Evolutionary conservation across 108 stramenopile genomes (phyloP), one percentile per base, ranked within the genome.

Genomic region (Nitzschia sp.): DNA sequence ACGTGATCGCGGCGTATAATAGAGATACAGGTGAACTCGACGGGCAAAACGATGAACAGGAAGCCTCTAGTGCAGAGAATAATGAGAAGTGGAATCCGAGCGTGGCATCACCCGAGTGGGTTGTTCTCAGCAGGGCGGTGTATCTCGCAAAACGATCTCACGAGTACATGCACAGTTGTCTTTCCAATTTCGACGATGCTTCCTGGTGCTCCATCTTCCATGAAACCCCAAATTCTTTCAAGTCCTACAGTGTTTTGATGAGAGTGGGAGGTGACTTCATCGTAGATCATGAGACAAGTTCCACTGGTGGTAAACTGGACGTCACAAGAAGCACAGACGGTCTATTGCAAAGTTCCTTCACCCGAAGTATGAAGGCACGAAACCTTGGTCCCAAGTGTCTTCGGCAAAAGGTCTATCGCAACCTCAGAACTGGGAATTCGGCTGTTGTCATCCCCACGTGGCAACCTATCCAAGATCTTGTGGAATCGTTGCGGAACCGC

Each of bases 1-100:
- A 84, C 65, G 89, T 94, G 22, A 76, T 94, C 64, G 79, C 93
- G 26, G 89, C 89, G 22, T 75, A 80, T 35, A 83, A 89, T 50
- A 73, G 78, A 55, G 64, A 58, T n/a, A 56, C 70, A 8, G 78
- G 85, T 30, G 83, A 76, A 35, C 56, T 75, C 15, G 76, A 67
- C 2, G 69, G 36, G 2, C 66, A 80, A 36, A 34, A 66, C 19
- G 69, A 66, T 57, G n/a, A 46, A 62, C n/a, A n/a, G n/a, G n/a
- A n/a, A n/a, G n/a, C n/a, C n/a, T n/a, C n/a, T n/a, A n/a, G n/a
- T n/a, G n/a, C n/a, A n/a, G 52, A 45, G 22, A 52, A 25, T 13
- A 56, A 66, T 30, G 29, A 66, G 32, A 27, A 54, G 16, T 89
- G 86, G 86, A 58, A 62, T 9, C 90, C 89, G 2, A 79, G 75